Evolutionary conservation across 75 land plant species (phyloP), one percentile per base, ranked within the genome.

Genomic region (Picea sitchensis): DNA sequence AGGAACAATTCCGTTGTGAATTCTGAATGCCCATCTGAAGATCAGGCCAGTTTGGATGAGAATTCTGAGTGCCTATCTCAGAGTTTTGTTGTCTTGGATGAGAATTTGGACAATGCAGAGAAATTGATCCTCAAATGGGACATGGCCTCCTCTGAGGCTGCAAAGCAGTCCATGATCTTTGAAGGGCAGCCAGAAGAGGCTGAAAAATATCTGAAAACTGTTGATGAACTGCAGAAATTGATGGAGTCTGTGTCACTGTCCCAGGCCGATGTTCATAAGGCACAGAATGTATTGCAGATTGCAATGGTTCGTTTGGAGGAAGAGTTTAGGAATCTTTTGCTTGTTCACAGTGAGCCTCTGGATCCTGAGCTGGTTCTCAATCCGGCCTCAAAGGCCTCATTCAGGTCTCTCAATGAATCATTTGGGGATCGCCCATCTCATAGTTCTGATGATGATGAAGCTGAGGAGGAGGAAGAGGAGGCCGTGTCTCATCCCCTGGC

Each of bases 261-360:
- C 14, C 12, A 58, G 30, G 23, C 34, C 44, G 20, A 26, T 75
- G 32, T 63, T 84, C 9, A 87, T 64, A 8, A 74, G 83, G 88
- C 88, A 2, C 88, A 87, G 80, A 78, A 77, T 82, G 65, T 61
- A 36, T 21, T 58, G 77, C 83, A 82, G 88, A 82, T 91, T 76
- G 95, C 98, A 75, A 93, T 96, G 98, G 85, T 88, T 5, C 76
- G 99, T 18, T 85, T 96, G 34, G 91, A 96, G 71, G 94, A 92
- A 81, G 99, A 96, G 91, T 96, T 96, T 75, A 83, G 93, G 11
- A 80, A 90, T 83, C 86, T 95, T 9, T 85, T 95, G 12, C 41
- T 87, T 14, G 13, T 23, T 13, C 21, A 81, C 51, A 81, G 82
- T 51, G 61, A 59, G 30, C 31, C 36, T 9, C n/a, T 81, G 14